These are phyloP conservation scores for Pythium utonaiense DNA, from an alignment of 352 stramenopile species.

Conservation along the genomic window DNA sequence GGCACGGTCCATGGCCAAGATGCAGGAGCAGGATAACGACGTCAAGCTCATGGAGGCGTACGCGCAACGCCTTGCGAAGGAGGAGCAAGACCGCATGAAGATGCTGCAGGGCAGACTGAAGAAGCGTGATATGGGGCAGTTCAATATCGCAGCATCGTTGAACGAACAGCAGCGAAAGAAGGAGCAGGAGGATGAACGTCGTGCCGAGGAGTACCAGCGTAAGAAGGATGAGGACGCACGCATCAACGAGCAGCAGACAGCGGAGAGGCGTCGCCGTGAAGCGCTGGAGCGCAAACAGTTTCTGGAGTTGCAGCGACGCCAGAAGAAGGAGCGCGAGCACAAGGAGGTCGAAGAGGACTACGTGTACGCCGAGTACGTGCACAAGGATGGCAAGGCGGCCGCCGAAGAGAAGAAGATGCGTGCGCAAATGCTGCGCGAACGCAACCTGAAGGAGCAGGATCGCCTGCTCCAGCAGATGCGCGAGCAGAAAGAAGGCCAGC, in stretches of 20 bases:
- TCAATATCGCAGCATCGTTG: constrained; percentile 37
- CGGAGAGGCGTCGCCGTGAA: constrained; percentile 34
- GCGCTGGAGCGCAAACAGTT: constrained; percentile 57
- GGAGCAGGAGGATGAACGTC: constrained; percentile 46
- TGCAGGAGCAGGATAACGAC: constrained; percentile 50
- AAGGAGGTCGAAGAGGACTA: constrained; percentile 61
- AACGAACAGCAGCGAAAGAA: constrained; percentile 51
- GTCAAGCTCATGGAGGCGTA: constrained; percentile 73
- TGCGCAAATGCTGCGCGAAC: constrained; percentile 27
- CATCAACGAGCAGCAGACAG: constrained; percentile 30
- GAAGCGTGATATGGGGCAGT: constrained; percentile 37
- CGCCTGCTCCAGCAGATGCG: constrained; percentile 57
- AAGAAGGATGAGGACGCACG: constrained; percentile 39
- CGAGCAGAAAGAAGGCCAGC: constrained; percentile 46
- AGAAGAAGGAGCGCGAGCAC: constrained; percentile 54
- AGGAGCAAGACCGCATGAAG: constrained; percentile 53
- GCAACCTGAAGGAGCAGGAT: constrained; percentile 63
- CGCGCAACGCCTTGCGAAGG: constrained; percentile 44
- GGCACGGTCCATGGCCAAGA: constrained; percentile 18
- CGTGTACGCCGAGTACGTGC: constrained; percentile 48
- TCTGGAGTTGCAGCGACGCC: constrained; percentile 36
- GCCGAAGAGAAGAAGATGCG: constrained; percentile 45
- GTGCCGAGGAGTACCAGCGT: constrained; percentile 62
- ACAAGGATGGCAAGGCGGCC: constrained; percentile 39
- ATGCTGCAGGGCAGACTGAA: constrained; percentile 42